These are phyloP conservation scores for Boletus vinaceobasis DNA, from an alignment of 768 basidiomycete genomes.

Conservation along the genomic window DNA sequence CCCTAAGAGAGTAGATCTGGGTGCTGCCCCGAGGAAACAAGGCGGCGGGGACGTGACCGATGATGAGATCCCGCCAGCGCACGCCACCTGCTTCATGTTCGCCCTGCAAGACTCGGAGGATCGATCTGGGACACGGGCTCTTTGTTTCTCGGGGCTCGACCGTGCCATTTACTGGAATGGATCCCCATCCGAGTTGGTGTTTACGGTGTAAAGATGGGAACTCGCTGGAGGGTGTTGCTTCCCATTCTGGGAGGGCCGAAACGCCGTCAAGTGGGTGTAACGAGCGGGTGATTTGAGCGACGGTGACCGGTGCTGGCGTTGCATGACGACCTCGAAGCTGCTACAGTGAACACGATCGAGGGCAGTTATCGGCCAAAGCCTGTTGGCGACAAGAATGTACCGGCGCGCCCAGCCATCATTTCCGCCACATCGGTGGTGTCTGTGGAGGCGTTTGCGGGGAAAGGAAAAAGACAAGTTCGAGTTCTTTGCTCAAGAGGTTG, in stretches of 20 bases:
- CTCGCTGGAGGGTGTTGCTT: not conserved
- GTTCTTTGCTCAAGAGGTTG: conserved; percentile 4
- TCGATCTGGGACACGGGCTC: not conserved
- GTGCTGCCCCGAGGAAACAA: conserved; percentile 6
- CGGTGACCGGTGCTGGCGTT: conserved; percentile 8
- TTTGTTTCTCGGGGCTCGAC: not conserved
- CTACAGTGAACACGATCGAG: conserved; percentile 9
- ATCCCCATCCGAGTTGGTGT: not conserved
- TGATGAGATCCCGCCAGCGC: conserved; percentile 3
- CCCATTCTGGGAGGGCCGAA: conserved; percentile 10
- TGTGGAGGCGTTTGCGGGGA: not conserved
- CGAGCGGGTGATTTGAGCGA: not conserved
- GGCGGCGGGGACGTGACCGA: not conserved
- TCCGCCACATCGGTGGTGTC: conserved; percentile 7
- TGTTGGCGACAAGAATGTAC: not conserved
- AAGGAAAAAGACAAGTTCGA: not conserved
- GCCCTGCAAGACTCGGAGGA: not conserved
- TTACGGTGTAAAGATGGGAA: not conserved
- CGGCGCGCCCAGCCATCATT: conserved; percentile 6
- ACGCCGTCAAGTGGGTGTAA: conserved; percentile 1
- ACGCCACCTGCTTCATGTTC: not conserved
- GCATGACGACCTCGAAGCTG: conserved; percentile 21
- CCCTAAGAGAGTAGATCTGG: conserved; percentile 1
- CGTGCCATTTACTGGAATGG: too few relatives aligned
- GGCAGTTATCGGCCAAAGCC: conserved; percentile 10